Base-by-base conservation (phyloP, 1,284 basidiomycete genomes). In the Moesziomyces antarcticus region DNA sequence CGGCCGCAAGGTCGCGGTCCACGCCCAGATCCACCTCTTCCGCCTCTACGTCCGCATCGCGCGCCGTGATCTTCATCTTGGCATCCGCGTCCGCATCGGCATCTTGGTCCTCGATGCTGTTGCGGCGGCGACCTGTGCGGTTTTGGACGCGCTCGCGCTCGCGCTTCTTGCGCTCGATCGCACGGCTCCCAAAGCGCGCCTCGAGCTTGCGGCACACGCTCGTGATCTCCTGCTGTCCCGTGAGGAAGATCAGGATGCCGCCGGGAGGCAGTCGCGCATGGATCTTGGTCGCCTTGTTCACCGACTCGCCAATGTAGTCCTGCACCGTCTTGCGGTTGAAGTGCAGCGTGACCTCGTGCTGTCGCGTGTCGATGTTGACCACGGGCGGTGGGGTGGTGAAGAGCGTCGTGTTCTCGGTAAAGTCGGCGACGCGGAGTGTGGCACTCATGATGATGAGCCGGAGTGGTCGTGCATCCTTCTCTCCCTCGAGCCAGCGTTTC, bases 371-470 rank as follows among this genome's bases (percentile, higher is more conserved):
- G 59, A 99, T 91, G 76, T 90, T 91, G 83, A 99, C 91, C 51
- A 98, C 89, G 0, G 97, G 97, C 16, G 97, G 96, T 6, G 93
- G 90, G 0, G 86, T 87, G 0, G 90, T 73, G 85, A 99, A 99
- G 3, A 99, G 87, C 0, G 89, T 89, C 50, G 86, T 88, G 85
- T 99, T 99, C 68, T 92, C 89, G 1, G 92, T 91, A 80, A 99
- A 99, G 85, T 99, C 97, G 53, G 90, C 89, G 24, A 98, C 91
- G 25, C 95, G 92, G 7, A 99, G 88, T 0, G 97, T 99, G 1
- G 97, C 97, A 43, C 96, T 99, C 97, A 99, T 99, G 86, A 99
- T 97, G 67, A 99, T 90, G 44, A 99, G 87, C 13, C 97, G 90
- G 8, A 99, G 86, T 11, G 96, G 96, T 88, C 93, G 77, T 1